A percentile compares a stretch with the other conserved stretches of the same genome.
phyloP scores from a whole-genome alignment of 495 filamentous ascomycete genomes.

The Elasticomyces elasticus region DNA sequence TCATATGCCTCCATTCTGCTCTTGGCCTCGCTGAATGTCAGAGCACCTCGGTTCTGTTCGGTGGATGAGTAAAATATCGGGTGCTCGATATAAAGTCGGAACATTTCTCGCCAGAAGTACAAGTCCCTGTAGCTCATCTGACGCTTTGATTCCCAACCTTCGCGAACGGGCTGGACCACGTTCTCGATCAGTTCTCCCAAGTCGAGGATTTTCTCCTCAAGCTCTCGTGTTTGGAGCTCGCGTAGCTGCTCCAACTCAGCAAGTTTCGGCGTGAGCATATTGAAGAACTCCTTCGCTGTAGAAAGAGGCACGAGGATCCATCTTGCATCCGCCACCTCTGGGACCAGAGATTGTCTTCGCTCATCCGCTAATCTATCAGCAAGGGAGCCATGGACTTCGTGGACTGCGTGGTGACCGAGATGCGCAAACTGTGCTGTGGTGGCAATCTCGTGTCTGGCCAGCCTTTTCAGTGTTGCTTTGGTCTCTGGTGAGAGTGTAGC shows the following conservation, averaged over 20 bases:
- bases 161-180: slow-evolving; percentile 48
- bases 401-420: background rate
- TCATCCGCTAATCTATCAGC: background rate
- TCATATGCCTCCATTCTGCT: slow-evolving; percentile 24
- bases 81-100: slow-evolving; percentile 58
- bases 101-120: slow-evolving; percentile 61
- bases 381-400: background rate
- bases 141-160: slow-evolving; percentile 21
- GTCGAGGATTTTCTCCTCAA: slow-evolving; percentile 43
- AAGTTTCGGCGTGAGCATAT: slow-evolving; percentile 52
- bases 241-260: slow-evolving; percentile 51
- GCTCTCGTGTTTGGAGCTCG: slow-evolving; percentile 42
- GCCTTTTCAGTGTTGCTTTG: slow-evolving; percentile 40
- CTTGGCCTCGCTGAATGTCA: slow-evolving; percentile 45
- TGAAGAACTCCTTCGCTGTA: slow-evolving; percentile 60
- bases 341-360: background rate
- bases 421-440: slow-evolving; percentile 4
- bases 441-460: slow-evolving; percentile 27
- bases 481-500: slow-evolving; percentile 47
- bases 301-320: slow-evolving; percentile 54
- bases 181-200: slow-evolving; percentile 48
- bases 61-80: slow-evolving; percentile 63
- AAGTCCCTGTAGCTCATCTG: slow-evolving; percentile 40
- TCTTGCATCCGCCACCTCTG: background rate
- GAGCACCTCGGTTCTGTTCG: slow-evolving; percentile 49